Conservation (phyloP, 2,329 filamentous ascomycete species). For the Trichoderma sp. region DNA sequence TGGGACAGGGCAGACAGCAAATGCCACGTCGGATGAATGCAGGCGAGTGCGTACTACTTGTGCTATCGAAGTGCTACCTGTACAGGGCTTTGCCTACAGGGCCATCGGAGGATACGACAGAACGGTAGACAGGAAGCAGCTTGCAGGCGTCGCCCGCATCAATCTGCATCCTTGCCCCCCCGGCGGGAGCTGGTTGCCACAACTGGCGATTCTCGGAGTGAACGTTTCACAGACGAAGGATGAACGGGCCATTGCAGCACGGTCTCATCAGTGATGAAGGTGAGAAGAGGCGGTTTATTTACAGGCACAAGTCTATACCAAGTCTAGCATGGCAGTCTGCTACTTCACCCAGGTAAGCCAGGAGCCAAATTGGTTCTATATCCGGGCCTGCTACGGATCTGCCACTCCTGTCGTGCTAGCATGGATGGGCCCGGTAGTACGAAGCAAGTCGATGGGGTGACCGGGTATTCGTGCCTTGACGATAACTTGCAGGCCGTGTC, state of each 20-base stretch:
- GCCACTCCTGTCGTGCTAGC: background rate
- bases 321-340: no score
- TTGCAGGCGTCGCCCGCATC: slow-evolving; percentile 3
- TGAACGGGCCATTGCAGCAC: background rate
- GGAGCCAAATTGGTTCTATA: background rate
- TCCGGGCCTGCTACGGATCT: slow-evolving; percentile 8
- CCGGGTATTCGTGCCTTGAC: background rate
- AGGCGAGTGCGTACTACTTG: background rate
- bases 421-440: background rate
- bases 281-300: no score
- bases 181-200: background rate
- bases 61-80: background rate
- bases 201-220: background rate
- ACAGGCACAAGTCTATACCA: no score
- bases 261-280: background rate
- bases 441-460: background rate
- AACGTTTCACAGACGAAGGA: background rate
- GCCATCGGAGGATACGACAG: slow-evolving; percentile 6
- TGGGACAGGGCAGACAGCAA: background rate
- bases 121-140: slow-evolving; percentile 1
- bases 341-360: no score
- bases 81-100: background rate
- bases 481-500: slow-evolving; percentile 11
- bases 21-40: background rate
- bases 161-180: slow-evolving; percentile 5